phyloP scores from a whole-genome alignment of 2,329 filamentous ascomycete genomes.

The Polytolypa hystricis region DNA sequence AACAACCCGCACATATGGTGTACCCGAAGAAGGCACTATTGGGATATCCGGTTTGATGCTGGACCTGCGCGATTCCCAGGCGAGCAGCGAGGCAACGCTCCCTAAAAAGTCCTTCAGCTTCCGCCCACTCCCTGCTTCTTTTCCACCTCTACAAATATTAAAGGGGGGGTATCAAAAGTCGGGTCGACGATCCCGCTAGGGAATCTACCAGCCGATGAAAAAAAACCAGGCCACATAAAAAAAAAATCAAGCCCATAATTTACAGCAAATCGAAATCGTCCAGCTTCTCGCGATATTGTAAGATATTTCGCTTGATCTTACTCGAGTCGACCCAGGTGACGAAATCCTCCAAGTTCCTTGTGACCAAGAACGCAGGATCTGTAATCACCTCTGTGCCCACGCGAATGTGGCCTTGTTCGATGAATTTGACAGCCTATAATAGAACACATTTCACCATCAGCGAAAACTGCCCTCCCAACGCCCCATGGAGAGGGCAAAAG shows the following conservation, averaged over 20 bases:
- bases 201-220: no score
- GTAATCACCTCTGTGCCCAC: conserved; percentile 85
- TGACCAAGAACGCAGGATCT: conserved; percentile 81
- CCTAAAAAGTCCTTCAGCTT: no score
- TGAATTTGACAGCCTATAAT: conserved; percentile 52
- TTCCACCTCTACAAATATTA: no score
- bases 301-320: conserved; percentile 93
- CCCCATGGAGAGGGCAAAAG: conserved; percentile 4
- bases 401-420: conserved; percentile 88
- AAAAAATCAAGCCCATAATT: conserved; percentile 22
- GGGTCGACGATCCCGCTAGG: no score
- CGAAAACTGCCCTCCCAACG: neutral
- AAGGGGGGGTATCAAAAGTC: no score
- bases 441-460: conserved; percentile 1
- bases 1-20: no score
- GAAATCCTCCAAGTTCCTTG: conserved; percentile 85
- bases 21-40: no score
- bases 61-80: no score
- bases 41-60: no score
- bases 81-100: no score
- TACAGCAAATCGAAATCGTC: conserved; percentile 89
- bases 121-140: no score
- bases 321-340: conserved; percentile 92
- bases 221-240: no score
- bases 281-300: conserved; percentile 88